Evolutionary conservation across 352 stramenopile species (phyloP).

Genomic region (Phytopythium delawarense): DNA sequence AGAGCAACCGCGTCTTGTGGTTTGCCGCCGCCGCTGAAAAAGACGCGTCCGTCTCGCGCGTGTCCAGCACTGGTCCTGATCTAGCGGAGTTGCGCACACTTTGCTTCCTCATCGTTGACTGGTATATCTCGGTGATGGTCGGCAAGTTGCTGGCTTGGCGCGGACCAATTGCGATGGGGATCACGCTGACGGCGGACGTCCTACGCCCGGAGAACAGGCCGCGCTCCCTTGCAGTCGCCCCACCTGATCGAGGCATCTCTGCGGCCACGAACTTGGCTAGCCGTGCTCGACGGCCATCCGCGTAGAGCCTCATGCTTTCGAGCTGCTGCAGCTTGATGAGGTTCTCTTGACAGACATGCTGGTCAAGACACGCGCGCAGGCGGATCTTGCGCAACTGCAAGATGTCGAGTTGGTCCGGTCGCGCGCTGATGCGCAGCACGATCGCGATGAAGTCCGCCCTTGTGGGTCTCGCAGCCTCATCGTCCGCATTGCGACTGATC

Average conservation of each 20-base stretch:
- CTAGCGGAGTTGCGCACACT: not conserved
- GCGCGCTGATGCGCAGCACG: constrained; percentile 4
- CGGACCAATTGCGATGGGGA: constrained; percentile 1
- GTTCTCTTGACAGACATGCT: not conserved
- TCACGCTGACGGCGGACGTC: not conserved
- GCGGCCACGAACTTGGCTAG: constrained; percentile 3
- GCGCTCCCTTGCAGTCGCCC: not conserved
- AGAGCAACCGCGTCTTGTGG: constrained; percentile 4
- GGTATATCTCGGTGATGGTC: constrained; percentile 6
- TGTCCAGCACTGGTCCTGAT: not conserved
- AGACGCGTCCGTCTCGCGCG: not conserved
- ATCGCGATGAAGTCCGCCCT: constrained; percentile 1
- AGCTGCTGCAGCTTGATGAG: constrained; percentile 1
- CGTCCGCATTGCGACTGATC: not conserved
- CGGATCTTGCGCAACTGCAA: constrained; percentile 5
- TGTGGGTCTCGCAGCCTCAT: not conserved
- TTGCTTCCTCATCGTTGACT: constrained; percentile 2
- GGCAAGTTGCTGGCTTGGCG: not conserved
- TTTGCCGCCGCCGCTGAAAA: not conserved
- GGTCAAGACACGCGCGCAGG: constrained; percentile 4
- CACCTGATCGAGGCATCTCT: not conserved
- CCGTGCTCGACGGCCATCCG: not conserved
- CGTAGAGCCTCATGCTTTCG: constrained; percentile 1
- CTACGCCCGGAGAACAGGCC: constrained; percentile 1
- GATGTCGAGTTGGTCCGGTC: constrained; percentile 2